Evolutionary conservation across 73 alveolate species (phyloP), one percentile per base, ranked within the genome.

Genomic region (Paraurostyla sp.): DNA sequence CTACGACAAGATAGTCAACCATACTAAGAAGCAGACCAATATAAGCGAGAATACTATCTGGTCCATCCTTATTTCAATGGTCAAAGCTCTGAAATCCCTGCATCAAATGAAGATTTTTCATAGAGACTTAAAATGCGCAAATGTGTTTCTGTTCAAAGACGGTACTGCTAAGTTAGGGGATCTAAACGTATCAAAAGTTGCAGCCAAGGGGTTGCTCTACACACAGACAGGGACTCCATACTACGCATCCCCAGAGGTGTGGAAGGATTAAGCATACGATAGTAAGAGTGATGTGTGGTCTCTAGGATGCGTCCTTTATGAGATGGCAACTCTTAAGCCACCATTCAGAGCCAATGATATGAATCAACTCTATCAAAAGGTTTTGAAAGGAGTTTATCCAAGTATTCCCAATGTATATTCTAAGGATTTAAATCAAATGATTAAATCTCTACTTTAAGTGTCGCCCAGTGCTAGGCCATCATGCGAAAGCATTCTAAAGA

Each of bases 161-260:
- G 87, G 87, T 11, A 30, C 87, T 2, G 87, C 87, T 1, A 73
- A 73, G 59, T 35, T 73, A 11, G 80, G 80, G 25, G 80, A 78
- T 33, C 48, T 56, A 54, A 52, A 62, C 33, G 71, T 83, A 18
- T 83, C 92, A 27, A 71, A 83, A 83, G 71, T 48, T 0, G 92
- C 78, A 4, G 42, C 29, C 22, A 43, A 80, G 48, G 92, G 81
- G 15, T 45, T 83, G n/a, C 49, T 83, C 16, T 83, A 65, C 45
- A 83, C 78, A 20, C 42, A 56, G 42, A 46, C 92, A 71, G 92
- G 81, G 45, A 51, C 68, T 75, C 81, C 71, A 0, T 45, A 88
- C 80, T 90, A 90, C 65, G 95, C 95, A 23, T 76, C 92, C 58
- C 95, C 95, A 3, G 95, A 90, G 38, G 95, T 90, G 15, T 90